Evolutionary conservation across 768 basidiomycete genomes (phyloP).

Genomic region (Trametes villosa): DNA sequence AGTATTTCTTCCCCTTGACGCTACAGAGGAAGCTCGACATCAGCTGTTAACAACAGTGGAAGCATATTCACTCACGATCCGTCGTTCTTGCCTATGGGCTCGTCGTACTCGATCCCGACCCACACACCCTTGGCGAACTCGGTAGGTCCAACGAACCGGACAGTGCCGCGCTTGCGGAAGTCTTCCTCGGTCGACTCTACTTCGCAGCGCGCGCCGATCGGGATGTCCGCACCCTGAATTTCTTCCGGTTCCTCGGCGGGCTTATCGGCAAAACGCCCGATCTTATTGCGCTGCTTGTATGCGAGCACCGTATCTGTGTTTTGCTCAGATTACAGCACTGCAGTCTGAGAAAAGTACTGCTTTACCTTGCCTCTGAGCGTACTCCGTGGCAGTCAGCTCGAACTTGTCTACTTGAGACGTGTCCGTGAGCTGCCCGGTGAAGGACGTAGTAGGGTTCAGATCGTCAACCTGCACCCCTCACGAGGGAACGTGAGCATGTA

Average conservation of each 20-base stretch:
- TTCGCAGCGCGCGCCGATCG: conserved; percentile 79
- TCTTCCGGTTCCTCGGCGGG: conserved; percentile 39
- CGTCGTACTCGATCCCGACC: conserved; percentile 95
- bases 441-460: conserved; percentile 71
- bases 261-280: conserved; percentile 83
- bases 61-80: conserved; percentile 70
- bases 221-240: conserved; percentile 49
- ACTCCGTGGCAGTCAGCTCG: conserved; percentile 82
- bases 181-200: conserved; percentile 73
- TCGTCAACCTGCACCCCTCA: conserved; percentile 62
- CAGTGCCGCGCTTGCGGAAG: conserved; percentile 78
- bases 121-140: conserved; percentile 77
- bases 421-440: conserved; percentile 86
- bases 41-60: conserved; percentile 4
- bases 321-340: background rate
- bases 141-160: conserved; percentile 84
- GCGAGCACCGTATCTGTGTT: conserved; percentile 81
- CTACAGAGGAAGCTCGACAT: conserved; percentile 42
- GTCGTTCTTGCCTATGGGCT: conserved; percentile 94
- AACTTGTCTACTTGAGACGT: conserved; percentile 90
- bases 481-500: background rate
- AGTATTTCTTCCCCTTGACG: conserved; percentile 86
- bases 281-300: conserved; percentile 84
- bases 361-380: conserved; percentile 78
- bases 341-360: conserved; percentile 4